phyloP scores from a whole-genome alignment of 164 flowering plant species.

The Vitis riparia region DNA sequence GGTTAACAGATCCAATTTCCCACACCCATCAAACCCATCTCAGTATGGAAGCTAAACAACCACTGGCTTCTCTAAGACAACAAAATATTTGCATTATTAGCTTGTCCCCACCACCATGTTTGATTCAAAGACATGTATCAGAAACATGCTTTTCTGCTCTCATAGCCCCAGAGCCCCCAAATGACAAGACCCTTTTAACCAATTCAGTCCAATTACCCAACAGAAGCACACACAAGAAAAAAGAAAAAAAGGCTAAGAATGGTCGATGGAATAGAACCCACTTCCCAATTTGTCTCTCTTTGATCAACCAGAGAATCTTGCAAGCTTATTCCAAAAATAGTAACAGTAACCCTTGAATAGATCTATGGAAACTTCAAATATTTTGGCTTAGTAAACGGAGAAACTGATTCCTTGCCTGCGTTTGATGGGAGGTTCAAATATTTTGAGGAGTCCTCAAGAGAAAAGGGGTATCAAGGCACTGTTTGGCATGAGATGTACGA shows the following conservation, averaged over 20 bases:
- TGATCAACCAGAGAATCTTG: conserved; percentile 3
- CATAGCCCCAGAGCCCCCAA: background rate
- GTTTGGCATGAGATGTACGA: conserved; percentile 7
- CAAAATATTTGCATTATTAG: conserved; percentile 11
- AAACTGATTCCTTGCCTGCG: background rate
- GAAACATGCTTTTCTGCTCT: conserved; percentile 15
- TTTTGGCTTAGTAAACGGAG: conserved; percentile 18
- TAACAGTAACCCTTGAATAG: conserved; percentile 2
- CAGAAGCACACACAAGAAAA: background rate
- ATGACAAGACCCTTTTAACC: conserved; percentile 39
- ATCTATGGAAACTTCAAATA: conserved; percentile 5
- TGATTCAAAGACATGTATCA: conserved; percentile 18
- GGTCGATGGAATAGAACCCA: background rate
- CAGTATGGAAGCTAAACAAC: background rate
- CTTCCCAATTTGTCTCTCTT: background rate
- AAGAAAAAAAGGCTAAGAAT: background rate
- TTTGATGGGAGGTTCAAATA: too few relatives aligned
- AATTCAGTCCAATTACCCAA: conserved; percentile 19
- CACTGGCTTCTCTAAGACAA: background rate
- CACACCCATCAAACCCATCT: conserved; percentile 14
- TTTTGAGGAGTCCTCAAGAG: background rate
- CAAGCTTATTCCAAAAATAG: conserved; percentile 8
- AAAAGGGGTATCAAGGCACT: conserved; percentile 11
- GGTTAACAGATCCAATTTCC: conserved; percentile 13
- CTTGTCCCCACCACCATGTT: conserved; percentile 24